Percentiles rank a stretch among this genome's conserved stretches.
Conservation (phyloP, 306 rosid species). For the Ochetophila trinervis region DNA sequence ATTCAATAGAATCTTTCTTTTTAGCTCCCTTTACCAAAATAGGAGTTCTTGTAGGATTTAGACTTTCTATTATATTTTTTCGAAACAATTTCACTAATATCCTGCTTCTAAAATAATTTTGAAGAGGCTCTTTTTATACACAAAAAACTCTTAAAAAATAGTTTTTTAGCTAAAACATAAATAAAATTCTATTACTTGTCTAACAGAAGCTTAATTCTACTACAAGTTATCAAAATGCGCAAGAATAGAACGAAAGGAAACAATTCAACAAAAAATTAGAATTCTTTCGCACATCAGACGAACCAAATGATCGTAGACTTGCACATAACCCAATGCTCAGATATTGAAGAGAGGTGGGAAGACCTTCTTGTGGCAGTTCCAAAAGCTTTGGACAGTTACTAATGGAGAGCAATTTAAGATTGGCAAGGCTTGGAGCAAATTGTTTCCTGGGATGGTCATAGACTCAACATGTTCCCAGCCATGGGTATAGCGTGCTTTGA, state of each 20-base stretch:
- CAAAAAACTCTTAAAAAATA: too few species aligned
- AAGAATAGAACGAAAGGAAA: too few species aligned
- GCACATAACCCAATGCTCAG: slow-evolving; percentile 13
- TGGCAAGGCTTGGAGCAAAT: not conserved
- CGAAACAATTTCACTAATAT: not conserved
- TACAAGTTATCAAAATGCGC: too few species aligned
- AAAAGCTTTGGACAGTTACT: slow-evolving; percentile 21
- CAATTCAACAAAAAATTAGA: too few species aligned
- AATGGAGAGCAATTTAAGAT: slow-evolving; percentile 15
- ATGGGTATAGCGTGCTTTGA: slow-evolving; percentile 5
- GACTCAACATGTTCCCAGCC: slow-evolving; percentile 1
- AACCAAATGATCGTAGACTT: slow-evolving; percentile 13
- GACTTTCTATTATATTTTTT: not conserved
- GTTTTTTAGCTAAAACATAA: too few species aligned
- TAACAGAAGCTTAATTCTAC: too few species aligned
- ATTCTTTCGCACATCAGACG: not conserved
- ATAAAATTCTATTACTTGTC: too few species aligned
- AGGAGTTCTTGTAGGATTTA: not conserved
- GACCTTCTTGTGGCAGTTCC: slow-evolving; percentile 12
- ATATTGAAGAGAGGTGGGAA: slow-evolving; percentile 10
- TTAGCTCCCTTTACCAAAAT: not conserved
- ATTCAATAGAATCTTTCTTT: not conserved
- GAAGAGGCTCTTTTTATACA: too few species aligned
- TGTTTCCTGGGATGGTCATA: slow-evolving; percentile 1
- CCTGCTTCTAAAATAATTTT: too few species aligned